Conservation (phyloP, 2,329 filamentous ascomycete species). For the Rosellinia necatrix region DNA sequence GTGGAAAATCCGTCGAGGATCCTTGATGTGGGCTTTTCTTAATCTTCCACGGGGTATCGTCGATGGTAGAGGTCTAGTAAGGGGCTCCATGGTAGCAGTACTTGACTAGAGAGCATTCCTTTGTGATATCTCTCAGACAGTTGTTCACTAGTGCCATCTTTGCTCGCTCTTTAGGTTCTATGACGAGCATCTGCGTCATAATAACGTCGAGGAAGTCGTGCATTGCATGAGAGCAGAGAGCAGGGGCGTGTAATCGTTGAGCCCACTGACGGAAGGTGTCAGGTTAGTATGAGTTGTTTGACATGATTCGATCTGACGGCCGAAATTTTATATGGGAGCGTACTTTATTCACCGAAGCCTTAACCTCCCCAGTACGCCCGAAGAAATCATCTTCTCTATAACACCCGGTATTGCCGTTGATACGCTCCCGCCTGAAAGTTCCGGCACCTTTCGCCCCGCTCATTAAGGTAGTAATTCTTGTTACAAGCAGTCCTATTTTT, state of each 20-base stretch:
- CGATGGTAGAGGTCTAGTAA: background rate
- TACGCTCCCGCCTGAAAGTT: background rate
- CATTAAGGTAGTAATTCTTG: background rate
- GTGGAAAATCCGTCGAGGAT: background rate
- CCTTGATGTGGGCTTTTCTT: background rate
- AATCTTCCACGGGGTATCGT: background rate
- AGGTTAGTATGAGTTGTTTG: background rate
- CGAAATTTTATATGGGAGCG: background rate
- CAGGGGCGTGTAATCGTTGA: background rate
- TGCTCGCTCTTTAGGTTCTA: background rate
- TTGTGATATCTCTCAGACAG: background rate
- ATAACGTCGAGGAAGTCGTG: background rate
- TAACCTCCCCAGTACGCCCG: background rate
- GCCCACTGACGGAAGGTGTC: background rate
- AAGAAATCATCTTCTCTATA: background rate
- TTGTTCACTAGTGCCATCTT: background rate
- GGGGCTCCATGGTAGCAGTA: background rate
- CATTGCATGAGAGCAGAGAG: background rate
- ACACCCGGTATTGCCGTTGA: background rate
- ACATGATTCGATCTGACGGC: background rate
- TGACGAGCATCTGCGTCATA: background rate
- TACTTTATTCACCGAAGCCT: background rate
- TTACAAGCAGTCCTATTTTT: background rate
- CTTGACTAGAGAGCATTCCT: background rate
- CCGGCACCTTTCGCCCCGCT: background rate